Evolutionary conservation across 768 basidiomycete species (phyloP), one percentile per base, ranked within the genome.

Genomic region (Suillus brevipes): DNA sequence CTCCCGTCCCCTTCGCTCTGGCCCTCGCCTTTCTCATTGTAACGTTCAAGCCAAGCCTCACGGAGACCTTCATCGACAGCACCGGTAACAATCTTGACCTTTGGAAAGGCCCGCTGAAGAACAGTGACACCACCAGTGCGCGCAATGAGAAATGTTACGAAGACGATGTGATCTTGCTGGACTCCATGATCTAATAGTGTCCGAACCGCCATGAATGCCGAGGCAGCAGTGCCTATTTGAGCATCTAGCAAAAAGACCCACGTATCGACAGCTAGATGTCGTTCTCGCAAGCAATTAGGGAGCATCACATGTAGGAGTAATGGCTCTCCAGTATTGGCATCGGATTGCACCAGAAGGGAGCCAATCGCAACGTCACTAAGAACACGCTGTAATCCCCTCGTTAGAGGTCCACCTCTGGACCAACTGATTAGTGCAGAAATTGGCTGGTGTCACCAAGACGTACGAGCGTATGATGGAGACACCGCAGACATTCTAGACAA

Each of bases 191-290:
- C 97, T 20, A 99, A 83, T 12, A 98, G 80, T 13, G 97, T 86
- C 36, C 97, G 90, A 66, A 99, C 92, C 0, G 95, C 90, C 97
- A 99, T 98, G 75, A 98, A 92, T 23, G 90, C 89, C 4, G 93
- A 88, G 0, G 96, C 95, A 6, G 90, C 97, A 0, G 97, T 98
- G 7, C 94, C 95, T 74, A 99, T 94, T 89, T 97, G 95, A 20
- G 92, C 90, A 72, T 98, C 97, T 49, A 98, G 82, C 13, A 99
- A 76, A 74, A 97, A 91, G 1, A 97, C 96, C 80, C 87, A 92
- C 0, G 90, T 80, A 37, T 91, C 79, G 66, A 81, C 76, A 3
- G 95, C 94, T 43, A 81, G 78, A 60, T 86, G 80, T 49, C 89
- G 80, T 13, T 84, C 77, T 45, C 93, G 90, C 61, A 99, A 76